Evolutionary conservation across 345 rosid species (phyloP), one percentile per base, ranked within the genome.

Genomic region (Citrus maxima): DNA sequence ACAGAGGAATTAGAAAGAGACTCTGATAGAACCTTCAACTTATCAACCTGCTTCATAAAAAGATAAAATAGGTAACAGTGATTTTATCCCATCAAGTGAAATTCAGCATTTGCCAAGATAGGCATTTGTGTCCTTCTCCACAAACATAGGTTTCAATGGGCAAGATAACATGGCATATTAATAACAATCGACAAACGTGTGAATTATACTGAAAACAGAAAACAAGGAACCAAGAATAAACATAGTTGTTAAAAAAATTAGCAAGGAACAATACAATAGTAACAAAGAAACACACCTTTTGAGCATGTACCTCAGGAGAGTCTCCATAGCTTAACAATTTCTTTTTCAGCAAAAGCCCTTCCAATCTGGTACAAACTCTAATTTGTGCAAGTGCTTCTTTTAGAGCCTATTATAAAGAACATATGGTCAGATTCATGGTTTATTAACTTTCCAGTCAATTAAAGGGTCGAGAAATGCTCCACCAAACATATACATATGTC

Each of bases 291-390:
- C 72, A 76, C 77, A 95, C 99, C 94, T 93, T 93, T 83, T 89
- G 98, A 74, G 97, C 96, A 92, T 91, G 99, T 82, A 91, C 67
- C 85, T 95, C 98, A 28, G 91, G 86, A 76, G 98, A 89, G 78
- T 95, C 99, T 67, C 98, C 98, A 83, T 83, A 87, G 87, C 77
- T 88, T 42, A 90, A 78, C 83, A 68, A 77, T 80, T 90, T 92
- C 91, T 93, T 92, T 86, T 82, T 90, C 80, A 89, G 77, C 70
- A 91, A 82, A 88, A 92, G 92, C 80, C 91, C 92, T 86, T 95
- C 98, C 85, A 95, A 66, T 78, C 89, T 87, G 71, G 97, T 88
- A 84, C 97, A 95, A 49, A 88, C 85, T 70, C 94, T 93, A 62
- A 92, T 87, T 76, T 86, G 87, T 56, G 90, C 87, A 77, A 92